Evolutionary conservation across 140 eudicot genomes (phyloP).

Genomic region (Flaveria floridana): DNA sequence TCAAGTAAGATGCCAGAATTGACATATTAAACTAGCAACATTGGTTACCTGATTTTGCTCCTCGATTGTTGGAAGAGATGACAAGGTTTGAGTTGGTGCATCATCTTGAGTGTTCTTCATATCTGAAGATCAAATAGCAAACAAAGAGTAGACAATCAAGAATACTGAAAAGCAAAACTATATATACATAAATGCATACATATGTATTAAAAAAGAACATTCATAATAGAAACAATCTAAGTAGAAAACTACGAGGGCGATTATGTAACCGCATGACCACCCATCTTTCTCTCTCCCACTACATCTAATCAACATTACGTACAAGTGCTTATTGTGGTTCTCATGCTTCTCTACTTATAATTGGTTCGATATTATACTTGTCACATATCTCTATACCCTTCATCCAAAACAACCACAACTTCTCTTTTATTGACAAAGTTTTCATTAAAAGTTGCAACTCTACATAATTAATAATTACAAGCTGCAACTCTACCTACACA

Average conservation of each 20-base stretch:
- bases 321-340: no score
- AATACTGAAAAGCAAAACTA: constrained; percentile 13
- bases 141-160: not conserved
- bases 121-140: constrained; percentile 31
- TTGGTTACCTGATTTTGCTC: constrained; percentile 53
- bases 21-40: not conserved
- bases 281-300: no score
- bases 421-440: not conserved
- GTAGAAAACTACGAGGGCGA: no score
- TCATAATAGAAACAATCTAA: not conserved
- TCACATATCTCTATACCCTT: not conserved
- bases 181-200: not conserved
- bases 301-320: no score
- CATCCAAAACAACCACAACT: constrained; percentile 8
- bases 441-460: not conserved
- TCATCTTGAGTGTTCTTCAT: constrained; percentile 33
- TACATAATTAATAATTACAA: not conserved
- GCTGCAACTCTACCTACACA: not conserved
- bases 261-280: no score
- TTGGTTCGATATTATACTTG: no score
- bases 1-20: not conserved
- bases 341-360: no score
- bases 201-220: not conserved
- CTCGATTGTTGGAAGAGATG: constrained; percentile 43
- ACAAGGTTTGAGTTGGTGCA: constrained; percentile 30